Conservation (phyloP, 23 red algal species). For the Cyanidium caldarium region DNA sequence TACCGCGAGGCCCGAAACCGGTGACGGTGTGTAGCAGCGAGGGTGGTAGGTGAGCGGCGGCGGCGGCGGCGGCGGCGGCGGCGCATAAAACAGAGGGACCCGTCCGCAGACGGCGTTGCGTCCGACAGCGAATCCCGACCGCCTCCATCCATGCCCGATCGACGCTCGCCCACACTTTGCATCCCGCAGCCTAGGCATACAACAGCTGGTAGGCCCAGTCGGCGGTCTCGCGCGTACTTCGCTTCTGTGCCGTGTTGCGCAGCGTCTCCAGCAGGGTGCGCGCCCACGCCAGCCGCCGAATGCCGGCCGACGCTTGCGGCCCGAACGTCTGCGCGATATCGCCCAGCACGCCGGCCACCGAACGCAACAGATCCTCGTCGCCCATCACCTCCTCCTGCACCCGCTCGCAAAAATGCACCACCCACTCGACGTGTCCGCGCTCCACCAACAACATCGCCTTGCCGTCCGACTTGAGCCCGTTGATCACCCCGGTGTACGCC, state of each 20-base stretch:
- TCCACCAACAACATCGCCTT: constrained; percentile 37
- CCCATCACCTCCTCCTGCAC: constrained; percentile 10
- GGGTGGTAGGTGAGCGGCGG: no score
- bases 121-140: no score
- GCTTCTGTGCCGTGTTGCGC: background rate
- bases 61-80: no score
- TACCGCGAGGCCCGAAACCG: no score
- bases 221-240: background rate
- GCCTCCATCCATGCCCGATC: no score
- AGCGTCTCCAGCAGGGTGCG: background rate
- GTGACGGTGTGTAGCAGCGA: no score
- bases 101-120: no score
- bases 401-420: constrained; percentile 40
- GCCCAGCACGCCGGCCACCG: background rate
- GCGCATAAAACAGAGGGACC: no score
- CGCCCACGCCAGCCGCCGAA: background rate
- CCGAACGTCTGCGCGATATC: constrained; percentile 1
- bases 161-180: no score
- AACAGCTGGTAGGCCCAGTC: background rate
- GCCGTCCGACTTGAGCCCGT: constrained; percentile 41
- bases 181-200: no score
- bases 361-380: background rate
- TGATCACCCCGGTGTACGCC: constrained; percentile 72
- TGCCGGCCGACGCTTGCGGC: background rate
- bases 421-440: constrained; percentile 45